Evolutionary conservation across 2,329 filamentous ascomycete species (phyloP), one percentile per base, ranked within the genome.

Genomic region (Didymella lethalis): DNA sequence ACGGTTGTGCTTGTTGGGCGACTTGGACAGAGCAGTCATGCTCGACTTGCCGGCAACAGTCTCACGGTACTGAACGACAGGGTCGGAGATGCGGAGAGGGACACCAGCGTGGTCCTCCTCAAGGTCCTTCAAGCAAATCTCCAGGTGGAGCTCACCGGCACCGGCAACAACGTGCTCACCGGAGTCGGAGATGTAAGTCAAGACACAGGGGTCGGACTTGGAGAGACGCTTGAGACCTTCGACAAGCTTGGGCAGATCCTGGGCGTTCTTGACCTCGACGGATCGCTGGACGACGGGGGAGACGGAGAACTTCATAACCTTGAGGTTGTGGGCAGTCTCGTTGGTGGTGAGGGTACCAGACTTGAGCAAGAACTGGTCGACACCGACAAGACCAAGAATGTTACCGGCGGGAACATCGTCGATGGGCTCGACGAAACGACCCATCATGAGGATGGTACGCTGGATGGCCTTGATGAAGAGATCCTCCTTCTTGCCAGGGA

Each of bases 281-380:
- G 95, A 97, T 74, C 94, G 94, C 85, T 91, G 94, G 71, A 99
- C 95, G 84, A 99, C 95, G 76, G 95, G 95, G 62, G 95, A 98
- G 81, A 99, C 95, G 78, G 95, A 99, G 91, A 99, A 99, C 88
- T 97, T 98, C 95, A 99, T 99, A 85, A 99, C 95, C 90, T 98
- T 98, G 78, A 99, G 85, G 90, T 99, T 99, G 90, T 99, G 95
- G 80, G 95, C 94, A 69, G 92, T 96, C 73, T 99, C 95, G 79
- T 87, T 89, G 80, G 94, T 98, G 83, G 93, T 97, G 76, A 99
- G 91, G 77, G 95, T 99, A 90, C 95, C 95, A 81, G 95, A 98
- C 90, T 99, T 99, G 86, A 99, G 93, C 87, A 99, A 87, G 92
- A 98, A 99, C 89, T 99, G 95, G 82, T 99, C 95, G 75, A 99